Evolutionary conservation across 768 basidiomycete genomes (phyloP), one percentile per base, ranked within the genome.

Genomic region (Neoboletus brunneissimus): DNA sequence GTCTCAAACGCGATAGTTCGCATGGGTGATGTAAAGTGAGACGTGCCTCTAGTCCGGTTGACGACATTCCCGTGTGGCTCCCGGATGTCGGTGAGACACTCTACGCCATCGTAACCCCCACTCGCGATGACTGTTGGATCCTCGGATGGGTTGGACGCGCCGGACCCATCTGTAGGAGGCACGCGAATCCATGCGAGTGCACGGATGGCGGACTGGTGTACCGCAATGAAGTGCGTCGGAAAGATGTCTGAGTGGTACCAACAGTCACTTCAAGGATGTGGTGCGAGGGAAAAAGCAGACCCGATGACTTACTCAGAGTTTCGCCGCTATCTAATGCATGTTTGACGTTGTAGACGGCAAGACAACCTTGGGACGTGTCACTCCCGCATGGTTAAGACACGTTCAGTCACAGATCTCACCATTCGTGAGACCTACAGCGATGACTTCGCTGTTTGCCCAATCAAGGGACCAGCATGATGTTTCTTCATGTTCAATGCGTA

Each of bases 391-490:
- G 2, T 35, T 0, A n/a, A 49, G 41, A 29, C 6, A 4, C 18
- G 1, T 12, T 13, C 38, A 12, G n/a, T 13, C 12, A 40, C n/a
- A 8, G 9, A 20, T 35, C 51, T 49, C 52, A 93, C 96, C 95
- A 61, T 91, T 89, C 3, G 90, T 87, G 27, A 87, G 87, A 0
- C 94, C 95, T 13, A 89, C 83, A 0, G 91, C 93, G 8, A 99
- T 70, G 12, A 86, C 64, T 55, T 89, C 86, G 59, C 91, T 91
- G 59, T 91, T 93, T 0, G 86, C 89, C 94, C 94, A 98, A 62
- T 97, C 94, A 51, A 97, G 77, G 16, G 83, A 80, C 81, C 83
- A 88, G 66, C 87, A 88, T n/a, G 79, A 75, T 0, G 90, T 81
- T 42, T 92, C 89, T 52, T 87, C 85, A 2, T 92, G 72, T 61